These are phyloP conservation scores for Exophiala calicioides DNA, from an alignment of 2,329 filamentous ascomycete genomes.

Conservation along the genomic window DNA sequence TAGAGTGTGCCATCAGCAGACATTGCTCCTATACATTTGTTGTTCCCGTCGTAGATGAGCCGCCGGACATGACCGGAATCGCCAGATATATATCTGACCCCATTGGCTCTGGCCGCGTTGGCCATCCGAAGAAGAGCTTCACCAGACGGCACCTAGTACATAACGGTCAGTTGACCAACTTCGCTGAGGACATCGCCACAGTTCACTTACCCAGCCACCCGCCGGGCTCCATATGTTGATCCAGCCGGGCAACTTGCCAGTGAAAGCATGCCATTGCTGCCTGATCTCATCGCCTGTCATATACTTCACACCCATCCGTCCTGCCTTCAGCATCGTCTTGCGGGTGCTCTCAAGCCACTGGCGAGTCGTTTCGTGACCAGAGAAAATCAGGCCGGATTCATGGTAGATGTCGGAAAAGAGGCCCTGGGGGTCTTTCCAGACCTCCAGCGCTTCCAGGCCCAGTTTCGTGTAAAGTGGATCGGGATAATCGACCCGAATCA, in stretches of 20 bases:
- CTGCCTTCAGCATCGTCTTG: slow-evolving; percentile 21
- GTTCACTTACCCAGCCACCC: slow-evolving; percentile 27
- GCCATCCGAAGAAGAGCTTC: slow-evolving; percentile 20
- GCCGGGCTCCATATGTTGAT: slow-evolving; percentile 27
- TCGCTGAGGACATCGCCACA: too few species aligned
- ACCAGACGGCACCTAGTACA: too few species aligned
- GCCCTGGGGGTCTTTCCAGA: slow-evolving; percentile 35
- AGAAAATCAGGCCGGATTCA: slow-evolving; percentile 26
- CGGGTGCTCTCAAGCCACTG: slow-evolving; percentile 25
- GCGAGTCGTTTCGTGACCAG: slow-evolving; percentile 26
- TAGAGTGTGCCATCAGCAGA: slow-evolving; percentile 47
- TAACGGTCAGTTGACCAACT: too few species aligned
- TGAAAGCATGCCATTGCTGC: not conserved
- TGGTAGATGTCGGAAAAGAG: slow-evolving; percentile 28
- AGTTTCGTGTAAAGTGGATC: slow-evolving; percentile 27
- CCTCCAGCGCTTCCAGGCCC: slow-evolving; percentile 31
- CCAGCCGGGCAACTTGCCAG: slow-evolving; percentile 42
- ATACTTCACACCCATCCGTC: slow-evolving; percentile 12
- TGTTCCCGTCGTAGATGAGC: slow-evolving; percentile 35
- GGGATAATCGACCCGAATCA: slow-evolving; percentile 28
- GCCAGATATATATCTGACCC: slow-evolving; percentile 28
- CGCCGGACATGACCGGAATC: slow-evolving; percentile 19
- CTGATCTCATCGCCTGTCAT: slow-evolving; percentile 1
- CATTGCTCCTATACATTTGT: slow-evolving; percentile 39
- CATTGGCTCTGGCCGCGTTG: slow-evolving; percentile 18